Evolutionary conservation across 75 land plant genomes (phyloP), one percentile per base, ranked within the genome.

Genomic region (Isoetes taiwanensis): DNA sequence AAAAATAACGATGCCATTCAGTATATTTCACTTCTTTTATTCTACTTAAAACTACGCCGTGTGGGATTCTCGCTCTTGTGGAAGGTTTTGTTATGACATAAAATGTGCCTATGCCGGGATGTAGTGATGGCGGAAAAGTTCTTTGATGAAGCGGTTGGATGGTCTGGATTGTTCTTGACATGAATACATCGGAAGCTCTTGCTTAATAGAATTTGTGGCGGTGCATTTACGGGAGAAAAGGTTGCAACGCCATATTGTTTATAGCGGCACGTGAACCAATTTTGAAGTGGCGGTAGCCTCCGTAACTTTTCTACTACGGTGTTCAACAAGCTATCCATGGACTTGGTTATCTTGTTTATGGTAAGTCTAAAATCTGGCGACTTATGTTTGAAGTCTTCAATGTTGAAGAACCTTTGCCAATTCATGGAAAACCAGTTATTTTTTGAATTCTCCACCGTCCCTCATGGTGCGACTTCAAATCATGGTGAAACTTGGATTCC

Each of bases 61-160:
- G n/a, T n/a, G n/a, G n/a, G n/a, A n/a, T n/a, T n/a, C n/a, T n/a
- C n/a, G n/a, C n/a, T n/a, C n/a, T n/a, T n/a, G n/a, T n/a, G n/a
- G n/a, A n/a, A n/a, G n/a, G n/a, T n/a, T n/a, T n/a, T n/a, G n/a
- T n/a, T n/a, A n/a, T n/a, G n/a, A n/a, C n/a, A n/a, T n/a, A n/a
- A n/a, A n/a, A n/a, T n/a, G n/a, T n/a, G n/a, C n/a, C n/a, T n/a
- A n/a, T n/a, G n/a, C n/a, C 70, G 85, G 97, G 97, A 90, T 74
- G 70, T 90, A 58, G 81, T 83, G 32, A 76, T 90, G 94, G 97
- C 97, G n/a, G 97, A 90, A 78, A 78, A 75, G 59, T 59, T 90
- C 37, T 68, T n/a, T 90, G 11, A 86, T 90, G 97, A 90, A 86
- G 69, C 94, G 83, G 63, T 55, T 90, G 30, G 97, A 90, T 61